Conservation (phyloP, 1,284 basidiomycete species). For the Spongispora temasekensis region DNA sequence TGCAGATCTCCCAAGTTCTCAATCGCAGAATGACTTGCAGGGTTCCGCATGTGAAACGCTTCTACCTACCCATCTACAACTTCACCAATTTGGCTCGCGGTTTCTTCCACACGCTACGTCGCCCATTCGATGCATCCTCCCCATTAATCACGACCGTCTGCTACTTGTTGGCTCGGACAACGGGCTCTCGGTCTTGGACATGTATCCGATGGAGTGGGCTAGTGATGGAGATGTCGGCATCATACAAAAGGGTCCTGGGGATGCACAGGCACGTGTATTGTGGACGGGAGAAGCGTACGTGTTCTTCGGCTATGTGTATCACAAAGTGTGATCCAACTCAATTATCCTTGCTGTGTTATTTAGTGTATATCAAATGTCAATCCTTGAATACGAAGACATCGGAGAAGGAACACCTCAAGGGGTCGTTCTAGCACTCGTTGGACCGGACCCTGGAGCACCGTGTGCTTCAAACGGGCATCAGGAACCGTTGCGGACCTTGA, state of each 20-base stretch:
- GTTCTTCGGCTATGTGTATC: background rate
- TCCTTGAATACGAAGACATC: constrained; percentile 66
- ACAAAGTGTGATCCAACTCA: constrained; percentile 3
- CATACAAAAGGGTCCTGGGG: constrained; percentile 60
- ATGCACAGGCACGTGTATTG: constrained; percentile 63
- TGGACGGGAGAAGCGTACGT: constrained; percentile 77
- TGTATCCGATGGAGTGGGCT: constrained; percentile 68
- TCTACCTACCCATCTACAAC: constrained; percentile 59
- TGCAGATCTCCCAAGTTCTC: constrained; percentile 22
- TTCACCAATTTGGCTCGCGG: constrained; percentile 78
- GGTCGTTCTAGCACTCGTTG: constrained; percentile 72
- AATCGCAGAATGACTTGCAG: constrained; percentile 32
- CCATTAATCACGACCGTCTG: constrained; percentile 60
- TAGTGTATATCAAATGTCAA: constrained; percentile 73
- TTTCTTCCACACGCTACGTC: constrained; percentile 77
- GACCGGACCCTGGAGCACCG: constrained; percentile 53
- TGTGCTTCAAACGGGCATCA: constrained; percentile 45
- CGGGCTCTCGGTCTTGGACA: constrained; percentile 75
- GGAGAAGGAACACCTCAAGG: constrained; percentile 66
- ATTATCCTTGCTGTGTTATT: constrained; percentile 1
- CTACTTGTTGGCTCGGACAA: constrained; percentile 75
- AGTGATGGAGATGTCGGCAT: constrained; percentile 40
- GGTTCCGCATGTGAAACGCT: constrained; percentile 39
- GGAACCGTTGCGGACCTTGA: constrained; percentile 56
- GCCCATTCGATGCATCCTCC: constrained; percentile 71